A percentile compares a stretch with the other conserved stretches of the same genome.
phyloP scores from a whole-genome alignment of 805 yeast genomes.

The Yarrowia deformans region DNA sequence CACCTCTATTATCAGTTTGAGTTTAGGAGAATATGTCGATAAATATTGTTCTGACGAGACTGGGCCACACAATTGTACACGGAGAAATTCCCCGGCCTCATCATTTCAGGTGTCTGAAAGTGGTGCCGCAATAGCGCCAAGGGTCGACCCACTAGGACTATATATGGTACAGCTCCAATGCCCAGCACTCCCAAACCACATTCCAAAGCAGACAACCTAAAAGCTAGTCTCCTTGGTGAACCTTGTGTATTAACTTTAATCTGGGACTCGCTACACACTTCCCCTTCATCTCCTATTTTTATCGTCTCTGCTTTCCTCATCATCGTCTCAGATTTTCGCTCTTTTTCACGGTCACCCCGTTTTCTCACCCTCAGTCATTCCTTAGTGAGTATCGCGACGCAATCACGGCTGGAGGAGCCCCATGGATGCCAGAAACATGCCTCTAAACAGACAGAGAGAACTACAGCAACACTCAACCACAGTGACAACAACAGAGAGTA shows the following conservation, averaged over 20 bases:
- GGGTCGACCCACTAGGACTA: not conserved
- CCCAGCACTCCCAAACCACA: not conserved
- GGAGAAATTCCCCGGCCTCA: not conserved
- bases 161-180: not conserved
- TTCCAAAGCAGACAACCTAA: constrained; percentile 3
- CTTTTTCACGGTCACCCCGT: constrained; percentile 36
- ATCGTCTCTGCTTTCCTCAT: constrained; percentile 28
- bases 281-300: constrained; percentile 25
- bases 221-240: constrained; percentile 36
- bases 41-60: not conserved
- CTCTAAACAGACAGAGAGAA: not conserved
- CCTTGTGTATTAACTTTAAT: constrained; percentile 8
- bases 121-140: not conserved
- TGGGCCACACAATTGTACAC: not conserved
- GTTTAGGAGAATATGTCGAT: constrained; percentile 2
- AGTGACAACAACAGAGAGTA: constrained; percentile 6
- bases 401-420: not conserved
- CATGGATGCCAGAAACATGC: not conserved
- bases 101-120: not conserved
- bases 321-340: constrained; percentile 37
- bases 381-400: constrained; percentile 31
- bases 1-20: not conserved
- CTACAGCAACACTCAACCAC: not conserved
- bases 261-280: constrained; percentile 9
- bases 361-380: constrained; percentile 39